Base-by-base conservation (phyloP, 192 early-diverging fungal genomes). In the Linnemannia schmuckeri region DNA sequence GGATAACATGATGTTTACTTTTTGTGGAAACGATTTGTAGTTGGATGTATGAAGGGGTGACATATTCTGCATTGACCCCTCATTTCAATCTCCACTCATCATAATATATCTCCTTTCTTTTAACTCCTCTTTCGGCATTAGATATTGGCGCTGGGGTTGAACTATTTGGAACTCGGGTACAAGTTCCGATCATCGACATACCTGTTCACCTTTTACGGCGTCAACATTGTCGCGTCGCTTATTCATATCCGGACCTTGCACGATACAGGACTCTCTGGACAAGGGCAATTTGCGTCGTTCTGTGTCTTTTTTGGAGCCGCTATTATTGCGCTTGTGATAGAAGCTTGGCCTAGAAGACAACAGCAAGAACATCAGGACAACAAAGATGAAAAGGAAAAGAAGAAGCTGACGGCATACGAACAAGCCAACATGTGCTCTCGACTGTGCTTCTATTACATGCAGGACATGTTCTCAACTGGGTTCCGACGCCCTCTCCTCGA, bases 161-260 rank as follows among this genome's bases (percentile, higher is more conserved):
- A 68, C 42, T 10, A 78, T 22, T 20, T 83, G 7, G 76, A 83
- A 35, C 72, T 63, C 27, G 49, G 54, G 42, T 17, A 49, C 44
- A 44, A 70, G 8, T 66, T 40, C 42, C 70, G 76, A 57, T 83
- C 82, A 6, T 78, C 82, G 2, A 44, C 72, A 42, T 42, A 54
- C 44, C 74, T 83, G 66, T 78, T 42, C 30, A n/a, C 30, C 6
- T 83, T 66, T 27, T 78, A 78, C 42, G 20, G 54, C 7, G 33
- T 78, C 30, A 75, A 49, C 63, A 52, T 83, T 18, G 17, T 78
- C 35, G 47, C 72, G 10, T 74, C 82, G 13, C n/a, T 63, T 12
- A 83, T 83, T 63, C 49, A 40, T 63, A 69, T 83, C 15, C n/a
- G 82, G 17, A 83, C 82, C 5, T 69, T 83, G 72, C 72, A 83